Evolutionary conservation across 305 asterid species (phyloP).

Genomic region (Petunia hybrid): DNA sequence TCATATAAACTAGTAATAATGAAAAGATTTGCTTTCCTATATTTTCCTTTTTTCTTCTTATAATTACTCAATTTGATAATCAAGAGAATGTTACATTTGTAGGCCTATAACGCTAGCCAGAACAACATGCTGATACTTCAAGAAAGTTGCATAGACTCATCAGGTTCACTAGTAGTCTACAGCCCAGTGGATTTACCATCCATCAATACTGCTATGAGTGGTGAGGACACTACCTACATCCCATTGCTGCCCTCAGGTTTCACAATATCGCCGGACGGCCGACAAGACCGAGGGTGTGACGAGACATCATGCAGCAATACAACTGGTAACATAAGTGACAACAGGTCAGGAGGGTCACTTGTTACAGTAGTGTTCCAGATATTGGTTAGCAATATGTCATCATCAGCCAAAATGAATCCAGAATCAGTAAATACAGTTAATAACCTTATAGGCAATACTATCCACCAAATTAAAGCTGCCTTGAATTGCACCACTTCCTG

Average conservation of each 20-base stretch:
- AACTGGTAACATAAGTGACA: conserved; percentile 16
- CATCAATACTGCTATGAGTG: conserved; percentile 93
- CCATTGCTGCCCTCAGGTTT: conserved; percentile 86
- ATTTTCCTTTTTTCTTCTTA: neutral
- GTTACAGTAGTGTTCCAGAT: conserved; percentile 82
- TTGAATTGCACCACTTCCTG: conserved; percentile 59
- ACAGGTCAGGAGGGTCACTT: conserved; percentile 60
- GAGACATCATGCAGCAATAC: conserved; percentile 59
- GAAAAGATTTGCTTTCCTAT: neutral
- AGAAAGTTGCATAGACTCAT: conserved; percentile 94
- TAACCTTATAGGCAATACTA: conserved; percentile 77
- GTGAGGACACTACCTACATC: conserved; percentile 82
- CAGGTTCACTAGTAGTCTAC: conserved; percentile 78
- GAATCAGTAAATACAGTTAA: conserved; percentile 87
- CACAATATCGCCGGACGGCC: conserved; percentile 74
- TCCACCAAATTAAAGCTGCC: conserved; percentile 89
- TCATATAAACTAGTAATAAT: neutral
- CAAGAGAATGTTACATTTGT: conserved; percentile 18
- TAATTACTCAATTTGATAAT: neutral
- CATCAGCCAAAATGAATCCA: conserved; percentile 79
- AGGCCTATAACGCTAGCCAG: conserved; percentile 84
- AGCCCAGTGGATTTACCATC: conserved; percentile 80
- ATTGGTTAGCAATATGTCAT: conserved; percentile 67
- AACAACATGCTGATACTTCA: conserved; percentile 92
- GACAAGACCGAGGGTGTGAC: conserved; percentile 2